Base-by-base conservation (phyloP, 1,139 yeast genomes). In the Blastobotrys elegans region DNA sequence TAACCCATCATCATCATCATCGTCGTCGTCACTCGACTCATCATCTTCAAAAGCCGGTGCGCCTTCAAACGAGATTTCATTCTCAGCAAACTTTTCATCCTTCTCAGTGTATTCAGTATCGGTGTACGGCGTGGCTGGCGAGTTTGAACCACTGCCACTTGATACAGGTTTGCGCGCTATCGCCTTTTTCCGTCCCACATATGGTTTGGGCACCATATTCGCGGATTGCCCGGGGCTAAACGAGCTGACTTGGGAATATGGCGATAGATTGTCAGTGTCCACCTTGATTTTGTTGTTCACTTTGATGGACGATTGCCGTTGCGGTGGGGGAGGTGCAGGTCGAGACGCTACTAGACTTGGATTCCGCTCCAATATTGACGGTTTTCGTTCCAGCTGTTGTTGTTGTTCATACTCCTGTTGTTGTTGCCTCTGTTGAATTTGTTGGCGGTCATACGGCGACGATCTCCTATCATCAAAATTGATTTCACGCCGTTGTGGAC, bases 401-500 rank as follows among this genome's bases (percentile, higher is more conserved):
- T 40, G 24, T 11, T 22, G 8, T 16, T 22, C 14, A 50, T 46
- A 26, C 8, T 8, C 13, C 13, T 8, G 13, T 8, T 8, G 11
- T 8, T 8, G 11, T 4, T 16, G n/a, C 4, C 5, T 7, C 4
- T 16, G 10, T 5, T 20, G 8, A 7, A 49, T 52, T 24, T 54
- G 47, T 6, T 24, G 10, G 18, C 57, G 54, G 39, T 75, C 80
- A 57, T 77, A 84, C 0, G 95, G 95, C 0, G 95, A 82, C 44
- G 81, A 80, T 39, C 95, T 69, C 47, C 90, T 72, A 58, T 86
- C 82, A 59, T 87, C 94, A 62, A 87, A 86, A 65, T 88, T 89
- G 50, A 87, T 85, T 60, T 84, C 94, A 26, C 77, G 69, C 14
- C 76, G 71, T 37, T 76, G 79, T n/a, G 81, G 79, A 32, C 90